Evolutionary conservation across 306 rosid species (phyloP).

Genomic region (Cyclanthera cordifolia): DNA sequence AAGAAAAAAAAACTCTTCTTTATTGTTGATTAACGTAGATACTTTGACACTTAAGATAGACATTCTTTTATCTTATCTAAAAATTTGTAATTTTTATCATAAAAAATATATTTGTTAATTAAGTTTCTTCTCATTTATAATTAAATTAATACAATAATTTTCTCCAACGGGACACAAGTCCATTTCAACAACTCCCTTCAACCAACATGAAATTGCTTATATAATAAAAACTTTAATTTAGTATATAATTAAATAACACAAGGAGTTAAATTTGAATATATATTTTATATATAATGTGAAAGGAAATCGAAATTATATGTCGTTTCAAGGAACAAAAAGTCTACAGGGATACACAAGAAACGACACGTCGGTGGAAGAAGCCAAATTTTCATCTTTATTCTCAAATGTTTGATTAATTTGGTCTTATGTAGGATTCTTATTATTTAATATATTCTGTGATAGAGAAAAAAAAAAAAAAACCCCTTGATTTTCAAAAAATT

Average conservation of each 20-base stretch:
- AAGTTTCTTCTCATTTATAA: background rate
- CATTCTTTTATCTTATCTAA: too few species aligned
- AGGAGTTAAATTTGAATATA: background rate
- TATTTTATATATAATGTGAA: background rate
- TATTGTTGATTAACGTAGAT: too few species aligned
- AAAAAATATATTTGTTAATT: too few species aligned
- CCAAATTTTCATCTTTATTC: slow-evolving; percentile 11
- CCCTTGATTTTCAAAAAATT: background rate
- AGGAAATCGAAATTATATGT: background rate
- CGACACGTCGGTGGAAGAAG: slow-evolving; percentile 13
- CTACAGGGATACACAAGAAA: background rate
- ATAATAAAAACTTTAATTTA: too few species aligned
- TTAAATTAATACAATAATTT: background rate
- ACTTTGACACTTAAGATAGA: background rate
- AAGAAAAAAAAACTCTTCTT: too few species aligned
- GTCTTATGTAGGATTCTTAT: background rate
- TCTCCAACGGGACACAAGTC: slow-evolving; percentile 9
- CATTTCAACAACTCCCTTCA: background rate
- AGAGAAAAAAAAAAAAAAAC: background rate
- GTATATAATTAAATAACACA: background rate
- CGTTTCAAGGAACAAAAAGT: background rate
- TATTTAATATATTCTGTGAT: background rate
- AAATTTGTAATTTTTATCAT: too few species aligned
- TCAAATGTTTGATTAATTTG: background rate
- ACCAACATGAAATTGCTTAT: too few species aligned